Percentiles rank a stretch among this genome's conserved stretches.
phyloP scores from a whole-genome alignment of 768 basidiomycete genomes.

The Boletus patriciae region DNA sequence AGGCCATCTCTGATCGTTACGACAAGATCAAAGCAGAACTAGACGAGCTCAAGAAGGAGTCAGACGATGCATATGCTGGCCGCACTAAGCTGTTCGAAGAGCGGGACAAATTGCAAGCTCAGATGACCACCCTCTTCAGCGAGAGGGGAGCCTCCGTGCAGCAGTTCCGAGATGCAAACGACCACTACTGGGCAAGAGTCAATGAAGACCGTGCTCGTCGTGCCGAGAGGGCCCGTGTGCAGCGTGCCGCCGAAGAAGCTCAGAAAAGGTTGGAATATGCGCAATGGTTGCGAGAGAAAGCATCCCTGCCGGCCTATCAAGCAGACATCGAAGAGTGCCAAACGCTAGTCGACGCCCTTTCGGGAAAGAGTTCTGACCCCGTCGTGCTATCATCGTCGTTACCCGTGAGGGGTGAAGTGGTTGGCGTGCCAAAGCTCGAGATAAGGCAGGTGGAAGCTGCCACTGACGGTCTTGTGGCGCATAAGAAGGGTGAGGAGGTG shows the following conservation, averaged over 20 bases:
- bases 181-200: slow-evolving; percentile 78
- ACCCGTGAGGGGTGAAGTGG: slow-evolving; percentile 45
- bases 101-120: slow-evolving; percentile 67
- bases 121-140: slow-evolving; percentile 68
- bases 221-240: slow-evolving; percentile 72
- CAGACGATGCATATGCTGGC: slow-evolving; percentile 79
- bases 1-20: slow-evolving; percentile 77
- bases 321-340: slow-evolving; percentile 95
- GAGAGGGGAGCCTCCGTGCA: slow-evolving; percentile 74
- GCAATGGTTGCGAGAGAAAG: slow-evolving; percentile 85
- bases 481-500: slow-evolving; percentile 89
- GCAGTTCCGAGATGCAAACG: slow-evolving; percentile 78
- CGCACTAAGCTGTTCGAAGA: slow-evolving; percentile 86
- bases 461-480: slow-evolving; percentile 62
- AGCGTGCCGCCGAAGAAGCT: slow-evolving; percentile 74
- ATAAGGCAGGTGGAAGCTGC: slow-evolving; percentile 76
- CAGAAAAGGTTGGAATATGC: slow-evolving; percentile 78
- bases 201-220: slow-evolving; percentile 86
- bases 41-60: slow-evolving; percentile 81
- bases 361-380: slow-evolving; percentile 56
- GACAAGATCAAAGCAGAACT: slow-evolving; percentile 83
- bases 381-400: slow-evolving; percentile 43
- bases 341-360: slow-evolving; percentile 84
- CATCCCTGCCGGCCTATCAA: slow-evolving; percentile 85
- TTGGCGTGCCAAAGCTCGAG: slow-evolving; percentile 78